These are phyloP conservation scores for Tetrapisispora taiwanensis DNA, from an alignment of 805 yeast species.

Conservation along the genomic window DNA sequence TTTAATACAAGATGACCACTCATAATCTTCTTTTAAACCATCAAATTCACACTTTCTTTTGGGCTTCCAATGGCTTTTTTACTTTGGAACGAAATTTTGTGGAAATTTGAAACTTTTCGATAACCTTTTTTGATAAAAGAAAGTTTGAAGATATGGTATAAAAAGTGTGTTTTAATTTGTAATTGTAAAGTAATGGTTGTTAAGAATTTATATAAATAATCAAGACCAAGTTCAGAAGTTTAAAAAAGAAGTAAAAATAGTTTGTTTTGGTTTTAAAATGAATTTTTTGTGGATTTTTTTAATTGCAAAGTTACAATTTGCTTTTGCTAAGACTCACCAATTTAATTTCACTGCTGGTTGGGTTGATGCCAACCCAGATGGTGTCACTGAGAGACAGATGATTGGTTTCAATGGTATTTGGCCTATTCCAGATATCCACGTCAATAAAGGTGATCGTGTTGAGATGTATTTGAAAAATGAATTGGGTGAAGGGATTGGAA, in stretches of 20 bases:
- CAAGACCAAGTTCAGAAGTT: too few species aligned
- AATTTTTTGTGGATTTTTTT: not conserved
- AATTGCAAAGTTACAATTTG: not conserved
- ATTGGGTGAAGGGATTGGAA: slow-evolving; percentile 34
- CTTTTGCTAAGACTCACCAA: slow-evolving; percentile 35
- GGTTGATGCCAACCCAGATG: slow-evolving; percentile 61
- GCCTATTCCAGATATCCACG: slow-evolving; percentile 66
- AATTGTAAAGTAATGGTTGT: too few species aligned
- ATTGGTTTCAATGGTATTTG: slow-evolving; percentile 61
- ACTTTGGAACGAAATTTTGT: not conserved
- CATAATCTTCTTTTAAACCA: not conserved
- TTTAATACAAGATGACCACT: too few species aligned
- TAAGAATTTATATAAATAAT: too few species aligned
- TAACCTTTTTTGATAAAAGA: not conserved
- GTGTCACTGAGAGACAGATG: slow-evolving; percentile 42
- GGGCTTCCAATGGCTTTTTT: not conserved
- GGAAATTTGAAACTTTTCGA: not conserved
- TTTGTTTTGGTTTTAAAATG: not conserved
- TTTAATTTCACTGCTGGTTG: slow-evolving; percentile 50
- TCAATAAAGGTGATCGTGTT: slow-evolving; percentile 53
- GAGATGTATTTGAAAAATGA: slow-evolving; percentile 54
- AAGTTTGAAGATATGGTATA: too few species aligned
- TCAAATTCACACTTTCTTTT: too few species aligned
- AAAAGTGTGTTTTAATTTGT: too few species aligned
- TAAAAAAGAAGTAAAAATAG: too few species aligned